These are phyloP conservation scores for Podospora tetraspora DNA, from an alignment of 495 filamentous ascomycete genomes.

Conservation along the genomic window DNA sequence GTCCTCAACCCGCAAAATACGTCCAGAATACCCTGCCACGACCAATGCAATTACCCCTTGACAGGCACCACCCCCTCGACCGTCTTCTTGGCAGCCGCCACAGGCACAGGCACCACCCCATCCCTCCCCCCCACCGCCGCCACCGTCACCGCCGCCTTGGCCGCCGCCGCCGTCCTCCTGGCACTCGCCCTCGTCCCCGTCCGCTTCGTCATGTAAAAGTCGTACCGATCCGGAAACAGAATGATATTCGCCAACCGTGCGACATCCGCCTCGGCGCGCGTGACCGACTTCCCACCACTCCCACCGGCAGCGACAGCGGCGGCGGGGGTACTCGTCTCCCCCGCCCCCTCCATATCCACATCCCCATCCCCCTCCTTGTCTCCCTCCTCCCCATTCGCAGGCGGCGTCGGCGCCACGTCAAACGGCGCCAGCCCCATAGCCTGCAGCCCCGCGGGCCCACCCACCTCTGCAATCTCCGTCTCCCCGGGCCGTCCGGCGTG, in stretches of 20 bases:
- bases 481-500: constrained; percentile 40
- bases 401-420: constrained; percentile 32
- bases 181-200: constrained; percentile 20
- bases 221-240: constrained; percentile 46
- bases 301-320: neutral
- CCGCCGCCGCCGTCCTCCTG: constrained; percentile 2
- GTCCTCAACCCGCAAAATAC: neutral
- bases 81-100: neutral
- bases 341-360: constrained; percentile 21
- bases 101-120: neutral
- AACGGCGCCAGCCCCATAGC: constrained; percentile 48
- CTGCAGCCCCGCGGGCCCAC: constrained; percentile 41
- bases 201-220: constrained; percentile 44
- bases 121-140: neutral
- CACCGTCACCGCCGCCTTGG: constrained; percentile 3
- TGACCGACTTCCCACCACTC: constrained; percentile 18
- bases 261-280: constrained; percentile 42
- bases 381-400: neutral
- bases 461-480: constrained; percentile 43
- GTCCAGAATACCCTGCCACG: no score
- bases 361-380: constrained; percentile 14
- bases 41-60: neutral
- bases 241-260: constrained; percentile 47
- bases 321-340: constrained; percentile 3
- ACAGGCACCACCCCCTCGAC: neutral